A percentile compares a stretch with the other conserved stretches of the same genome.
These are phyloP conservation scores for Cladosporium sp. DNA, from an alignment of 2,329 filamentous ascomycete genomes.

Conservation along the genomic window DNA sequence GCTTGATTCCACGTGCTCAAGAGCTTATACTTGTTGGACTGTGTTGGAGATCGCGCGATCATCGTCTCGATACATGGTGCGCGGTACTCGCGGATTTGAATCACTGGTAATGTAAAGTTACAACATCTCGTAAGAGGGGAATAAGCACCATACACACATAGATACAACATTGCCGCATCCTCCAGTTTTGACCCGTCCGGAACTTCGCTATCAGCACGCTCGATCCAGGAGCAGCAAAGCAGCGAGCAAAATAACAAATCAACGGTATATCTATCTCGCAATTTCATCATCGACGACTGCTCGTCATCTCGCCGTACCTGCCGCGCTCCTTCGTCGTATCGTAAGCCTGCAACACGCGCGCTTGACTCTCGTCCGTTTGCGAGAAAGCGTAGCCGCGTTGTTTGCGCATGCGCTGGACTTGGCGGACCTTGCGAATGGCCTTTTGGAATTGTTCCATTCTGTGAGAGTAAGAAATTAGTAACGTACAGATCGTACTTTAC, in stretches of 20 bases:
- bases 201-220: not conserved
- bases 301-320: slow-evolving; percentile 91
- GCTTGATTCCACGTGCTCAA: not conserved
- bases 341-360: slow-evolving; percentile 92
- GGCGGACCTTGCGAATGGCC: slow-evolving; percentile 94
- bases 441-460: slow-evolving; percentile 99
- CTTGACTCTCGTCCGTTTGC: slow-evolving; percentile 95
- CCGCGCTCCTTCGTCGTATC: slow-evolving; percentile 93
- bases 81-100: not conserved
- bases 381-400: slow-evolving; percentile 98
- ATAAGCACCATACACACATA: slow-evolving; percentile 13
- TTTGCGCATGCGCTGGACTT: slow-evolving; percentile 98
- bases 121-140: not conserved
- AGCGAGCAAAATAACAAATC: not conserved
- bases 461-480: slow-evolving; percentile 22
- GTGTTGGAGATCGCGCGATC: not conserved
- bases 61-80: not conserved
- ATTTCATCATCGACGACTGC: slow-evolving; percentile 33
- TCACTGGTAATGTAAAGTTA: not conserved
- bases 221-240: not conserved
- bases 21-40: not conserved
- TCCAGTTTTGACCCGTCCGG: not conserved
- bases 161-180: slow-evolving; percentile 3
- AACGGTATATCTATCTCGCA: not conserved
- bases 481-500: not conserved